Evolutionary conservation across 441 rosid species (phyloP).

Genomic region (Raphanus hybrid): DNA sequence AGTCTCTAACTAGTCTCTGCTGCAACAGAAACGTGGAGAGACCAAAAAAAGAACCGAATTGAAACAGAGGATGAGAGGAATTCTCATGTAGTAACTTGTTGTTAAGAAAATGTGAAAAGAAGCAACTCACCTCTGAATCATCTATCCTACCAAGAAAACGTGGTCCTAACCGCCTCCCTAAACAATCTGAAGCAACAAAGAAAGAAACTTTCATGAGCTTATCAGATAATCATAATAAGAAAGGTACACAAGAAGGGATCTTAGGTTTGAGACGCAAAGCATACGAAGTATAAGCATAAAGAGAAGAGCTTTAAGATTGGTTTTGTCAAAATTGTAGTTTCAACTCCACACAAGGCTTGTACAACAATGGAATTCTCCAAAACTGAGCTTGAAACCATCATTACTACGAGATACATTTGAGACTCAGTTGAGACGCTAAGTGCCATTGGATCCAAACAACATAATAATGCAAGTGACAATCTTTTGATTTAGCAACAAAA

Average conservation of each 20-base stretch:
- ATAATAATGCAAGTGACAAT: not conserved
- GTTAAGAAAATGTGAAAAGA: not conserved
- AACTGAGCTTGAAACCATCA: constrained; percentile 1
- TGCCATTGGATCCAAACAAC: constrained; percentile 14
- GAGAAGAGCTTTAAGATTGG: too few species aligned
- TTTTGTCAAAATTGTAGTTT: not conserved
- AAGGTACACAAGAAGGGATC: constrained; percentile 20
- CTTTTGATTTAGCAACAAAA: not conserved
- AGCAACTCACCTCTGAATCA: constrained; percentile 77
- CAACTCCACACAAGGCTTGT: not conserved
- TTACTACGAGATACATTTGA: not conserved
- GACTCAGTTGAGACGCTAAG: not conserved
- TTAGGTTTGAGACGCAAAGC: not conserved
- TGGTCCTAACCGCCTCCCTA: constrained; percentile 95
- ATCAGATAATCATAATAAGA: constrained; percentile 5
- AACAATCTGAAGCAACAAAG: constrained; percentile 63
- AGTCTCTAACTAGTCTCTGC: constrained; percentile 84
- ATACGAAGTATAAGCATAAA: not conserved
- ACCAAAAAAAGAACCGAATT: too few species aligned
- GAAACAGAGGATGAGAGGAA: constrained; percentile 1
- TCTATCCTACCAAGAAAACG: constrained; percentile 77
- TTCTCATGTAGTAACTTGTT: not conserved
- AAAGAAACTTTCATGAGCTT: constrained; percentile 25
- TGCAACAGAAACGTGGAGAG: constrained; percentile 36
- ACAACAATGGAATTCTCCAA: constrained; percentile 5